Evolutionary conservation across 345 rosid species (phyloP), one percentile per base, ranked within the genome.

Genomic region (Populus davidiana): DNA sequence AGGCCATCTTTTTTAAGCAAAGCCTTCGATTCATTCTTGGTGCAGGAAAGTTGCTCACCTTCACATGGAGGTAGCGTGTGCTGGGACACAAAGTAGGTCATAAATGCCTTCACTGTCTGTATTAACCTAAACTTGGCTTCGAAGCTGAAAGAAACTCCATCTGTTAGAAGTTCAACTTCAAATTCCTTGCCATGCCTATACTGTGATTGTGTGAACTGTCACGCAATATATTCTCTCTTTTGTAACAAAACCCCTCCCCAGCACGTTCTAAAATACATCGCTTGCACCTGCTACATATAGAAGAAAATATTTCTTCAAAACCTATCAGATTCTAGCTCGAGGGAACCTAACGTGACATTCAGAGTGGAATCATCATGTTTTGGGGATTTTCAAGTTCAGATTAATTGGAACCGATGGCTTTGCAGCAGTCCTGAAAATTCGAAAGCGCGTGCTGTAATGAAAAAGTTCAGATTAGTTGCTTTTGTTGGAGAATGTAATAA

Each of bases 61-160:
- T 67, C 76, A 71, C 81, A 27, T 71, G 81, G 76, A 7, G 29
- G 75, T 77, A 23, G 56, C 75, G 80, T 77, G 43, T 77, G 43
- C 5, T 0, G 36, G 70, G 39, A 77, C 27, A 70, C 75, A 18
- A 77, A 56, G 67, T 35, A 35, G 27, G 25, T 59, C 47, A 43
- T 43, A 8, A 13, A 3, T 35, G 27, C 44, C 9, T 21, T 10
- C 38, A 1, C 27, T 18, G 6, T 18, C 23, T 4, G 20, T n/a
- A 5, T 23, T 11, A 59, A 1, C 64, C 25, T 23, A 0, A 56
- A 23, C 64, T 59, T 59, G 3, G 11, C 64, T 10, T 59, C 2
- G 6, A 59, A 59, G 64, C 64, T 59, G 29, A 59, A 23, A 10
- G 9, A 59, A 47, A 23, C 4, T 3, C 25, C 16, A 59, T 59